phyloP scores from a whole-genome alignment of 1,284 basidiomycete species.

The Irpex lacteus region DNA sequence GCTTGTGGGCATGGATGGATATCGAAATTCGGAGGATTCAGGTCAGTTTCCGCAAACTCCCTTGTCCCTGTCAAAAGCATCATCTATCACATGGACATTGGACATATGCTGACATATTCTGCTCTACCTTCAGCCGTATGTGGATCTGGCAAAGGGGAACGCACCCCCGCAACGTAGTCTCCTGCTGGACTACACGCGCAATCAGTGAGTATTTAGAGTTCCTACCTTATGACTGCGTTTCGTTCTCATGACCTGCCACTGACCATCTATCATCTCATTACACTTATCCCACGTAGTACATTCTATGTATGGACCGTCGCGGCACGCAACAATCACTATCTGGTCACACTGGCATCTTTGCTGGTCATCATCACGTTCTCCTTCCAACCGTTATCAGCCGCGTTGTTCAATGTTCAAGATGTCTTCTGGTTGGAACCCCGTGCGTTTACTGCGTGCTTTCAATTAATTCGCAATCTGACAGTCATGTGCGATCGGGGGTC shows the following conservation, averaged over 20 bases:
- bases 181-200: slow-evolving; percentile 51
- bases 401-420: slow-evolving; percentile 43
- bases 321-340: slow-evolving; percentile 13
- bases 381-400: slow-evolving; percentile 50
- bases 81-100: not conserved
- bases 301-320: slow-evolving; percentile 14
- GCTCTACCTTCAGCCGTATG: slow-evolving; percentile 40
- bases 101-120: not conserved
- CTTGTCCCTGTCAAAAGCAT: not conserved
- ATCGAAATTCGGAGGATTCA: slow-evolving; percentile 55
- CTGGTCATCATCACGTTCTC: slow-evolving; percentile 44
- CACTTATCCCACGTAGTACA: slow-evolving; percentile 5
- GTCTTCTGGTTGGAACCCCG: slow-evolving; percentile 38
- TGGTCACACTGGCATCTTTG: slow-evolving; percentile 20
- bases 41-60: slow-evolving; percentile 23
- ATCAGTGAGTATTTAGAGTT: slow-evolving; percentile 32
- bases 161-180: slow-evolving; percentile 47
- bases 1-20: slow-evolving; percentile 53
- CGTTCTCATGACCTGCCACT: not conserved
- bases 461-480: not conserved
- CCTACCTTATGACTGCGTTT: not conserved
- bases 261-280: not conserved
- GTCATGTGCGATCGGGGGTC: not conserved
- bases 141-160: slow-evolving; percentile 53
- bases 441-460: slow-evolving; percentile 17